Evolutionary conservation across 495 filamentous ascomycete genomes (phyloP), one percentile per base, ranked within the genome.

Genomic region (Cryomyces antarcticus): DNA sequence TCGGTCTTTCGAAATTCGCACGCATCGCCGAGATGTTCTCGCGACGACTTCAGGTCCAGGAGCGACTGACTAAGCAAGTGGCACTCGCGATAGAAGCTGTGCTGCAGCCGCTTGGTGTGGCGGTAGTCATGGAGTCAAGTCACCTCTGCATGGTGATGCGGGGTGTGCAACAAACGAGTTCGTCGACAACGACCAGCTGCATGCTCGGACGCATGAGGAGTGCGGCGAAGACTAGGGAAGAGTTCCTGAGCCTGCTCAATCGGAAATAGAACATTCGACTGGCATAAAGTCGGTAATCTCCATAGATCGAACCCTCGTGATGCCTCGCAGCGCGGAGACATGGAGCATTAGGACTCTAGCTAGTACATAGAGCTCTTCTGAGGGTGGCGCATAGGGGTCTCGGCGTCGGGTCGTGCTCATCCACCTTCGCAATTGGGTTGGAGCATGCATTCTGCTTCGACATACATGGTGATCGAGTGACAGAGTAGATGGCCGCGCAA

Each of bases 71-170:
- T 10, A 92, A 89, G 59, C 86, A 97, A 59, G 86, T 97, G 7
- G 92, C 89, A 5, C 76, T 94, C 45, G 92, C 88, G 6, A 77
- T 96, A 39, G 81, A 83, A 48, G 87, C 96, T 54, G 74, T 96
- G 4, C 68, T 96, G 13, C 78, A 87, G 64, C 89, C 89, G n/a
- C 79, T 78, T 57, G 89, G 92, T 35, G 88, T 97, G 4, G 88
- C 80, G 24, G 87, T 97, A 6, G 87, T 97, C 39, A 93, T 96
- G 80, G 92, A 97, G 55, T 88, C 83, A 30, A 82, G 78, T 50
- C 89, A 97, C 64, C 68, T 96, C n/a, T 96, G 89, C 67, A 96
- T 95, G 87, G 88, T 93, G 7, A 89, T 89, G 82, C 71, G 87
- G 24, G 87, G 87, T 1, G 85, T 95, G 28, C 72, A 93, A 57